Percentiles rank a stretch among this genome's conserved stretches.
Conservation (phyloP, 2,329 filamentous ascomycete genomes). For the Fusarium lateritium region DNA sequence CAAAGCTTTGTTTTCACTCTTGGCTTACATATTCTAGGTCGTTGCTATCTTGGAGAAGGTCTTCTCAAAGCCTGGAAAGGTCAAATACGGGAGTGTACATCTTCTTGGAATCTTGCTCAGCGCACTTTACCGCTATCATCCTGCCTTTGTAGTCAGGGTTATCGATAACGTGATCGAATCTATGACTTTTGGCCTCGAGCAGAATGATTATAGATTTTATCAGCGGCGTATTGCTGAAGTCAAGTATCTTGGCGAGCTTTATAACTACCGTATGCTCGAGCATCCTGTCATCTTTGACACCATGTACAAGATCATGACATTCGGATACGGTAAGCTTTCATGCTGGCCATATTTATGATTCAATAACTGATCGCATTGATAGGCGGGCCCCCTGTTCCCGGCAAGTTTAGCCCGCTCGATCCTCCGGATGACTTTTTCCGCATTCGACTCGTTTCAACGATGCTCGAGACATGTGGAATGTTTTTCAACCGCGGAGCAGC, state of each 20-base stretch:
- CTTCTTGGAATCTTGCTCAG: slow-evolving; percentile 91
- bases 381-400: slow-evolving; percentile 86
- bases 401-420: slow-evolving; percentile 83
- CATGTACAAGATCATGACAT: slow-evolving; percentile 93
- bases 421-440: slow-evolving; percentile 96
- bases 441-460: slow-evolving; percentile 88
- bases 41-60: slow-evolving; percentile 87
- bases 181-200: slow-evolving; percentile 88
- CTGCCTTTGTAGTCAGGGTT: slow-evolving; percentile 89
- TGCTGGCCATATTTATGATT: neutral
- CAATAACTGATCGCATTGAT: slow-evolving; percentile 30
- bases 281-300: slow-evolving; percentile 96
- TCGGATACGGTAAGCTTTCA: slow-evolving; percentile 78
- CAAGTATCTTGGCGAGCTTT: slow-evolving; percentile 95
- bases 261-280: slow-evolving; percentile 97
- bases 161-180: slow-evolving; percentile 94
- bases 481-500: slow-evolving; percentile 95
- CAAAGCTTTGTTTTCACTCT: too few relatives aligned
- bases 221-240: slow-evolving; percentile 95
- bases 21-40: slow-evolving; percentile 61
- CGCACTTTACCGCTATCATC: slow-evolving; percentile 91
- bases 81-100: slow-evolving; percentile 98
- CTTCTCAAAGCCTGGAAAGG: slow-evolving; percentile 95
- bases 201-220: slow-evolving; percentile 98
- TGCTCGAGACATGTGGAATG: slow-evolving; percentile 95